These are phyloP conservation scores for Emiliania huxleyi DNA, from an alignment of 78 protist species.

Conservation along the genomic window DNA sequence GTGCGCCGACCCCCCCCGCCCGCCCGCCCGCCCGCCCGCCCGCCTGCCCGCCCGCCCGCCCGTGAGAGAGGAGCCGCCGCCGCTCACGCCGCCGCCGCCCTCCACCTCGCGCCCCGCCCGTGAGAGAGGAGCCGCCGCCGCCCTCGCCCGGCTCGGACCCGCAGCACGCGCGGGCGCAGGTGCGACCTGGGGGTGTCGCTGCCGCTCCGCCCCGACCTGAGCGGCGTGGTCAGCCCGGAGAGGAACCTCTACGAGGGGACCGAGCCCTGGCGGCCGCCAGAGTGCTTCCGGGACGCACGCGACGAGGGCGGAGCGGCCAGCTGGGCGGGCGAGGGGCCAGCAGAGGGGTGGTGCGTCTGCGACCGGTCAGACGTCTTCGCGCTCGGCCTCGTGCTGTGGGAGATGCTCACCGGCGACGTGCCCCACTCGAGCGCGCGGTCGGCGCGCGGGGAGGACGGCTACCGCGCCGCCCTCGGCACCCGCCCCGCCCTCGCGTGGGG, in stretches of 20 bases:
- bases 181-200: neutral
- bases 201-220: neutral
- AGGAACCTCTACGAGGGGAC: neutral
- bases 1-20: no score
- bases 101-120: no score
- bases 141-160: neutral
- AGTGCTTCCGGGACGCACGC: neutral
- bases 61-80: no score
- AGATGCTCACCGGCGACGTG: constrained; percentile 13
- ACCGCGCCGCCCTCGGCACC: neutral
- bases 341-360: neutral
- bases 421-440: neutral
- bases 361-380: neutral
- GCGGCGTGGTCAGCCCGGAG: neutral
- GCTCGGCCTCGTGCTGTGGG: neutral
- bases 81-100: no score
- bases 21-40: no score
- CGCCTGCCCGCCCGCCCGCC: no score
- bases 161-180: neutral
- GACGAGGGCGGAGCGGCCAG: neutral
- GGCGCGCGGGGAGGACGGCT: neutral
- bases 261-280: neutral
- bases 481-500: neutral
- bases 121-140: no score
- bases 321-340: neutral